Conservation (phyloP, 371 early-diverging fungal species). For the Zychaea mexicana region DNA sequence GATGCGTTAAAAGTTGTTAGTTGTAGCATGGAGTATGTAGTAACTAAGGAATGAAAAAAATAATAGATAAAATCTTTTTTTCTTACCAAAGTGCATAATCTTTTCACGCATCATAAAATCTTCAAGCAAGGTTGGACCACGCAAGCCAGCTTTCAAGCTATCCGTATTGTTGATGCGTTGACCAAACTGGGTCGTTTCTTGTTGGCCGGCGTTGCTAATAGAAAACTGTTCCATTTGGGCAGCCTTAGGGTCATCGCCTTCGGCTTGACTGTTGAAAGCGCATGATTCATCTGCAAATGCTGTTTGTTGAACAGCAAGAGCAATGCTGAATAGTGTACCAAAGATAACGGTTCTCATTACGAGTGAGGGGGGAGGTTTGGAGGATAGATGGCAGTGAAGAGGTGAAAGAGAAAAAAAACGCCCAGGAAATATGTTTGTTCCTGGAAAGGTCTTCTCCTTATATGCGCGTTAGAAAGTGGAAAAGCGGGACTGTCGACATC, state of each 20-base stretch:
- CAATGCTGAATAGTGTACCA: neutral
- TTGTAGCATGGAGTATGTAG: too few relatives aligned
- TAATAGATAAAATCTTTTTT: too few relatives aligned
- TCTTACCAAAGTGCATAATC: constrained; percentile 55
- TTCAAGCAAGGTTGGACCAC: constrained; percentile 51
- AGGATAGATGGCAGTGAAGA: neutral
- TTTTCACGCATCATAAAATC: constrained; percentile 54
- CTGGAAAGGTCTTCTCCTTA: too few relatives aligned
- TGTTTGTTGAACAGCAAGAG: neutral
- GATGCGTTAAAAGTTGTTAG: too few relatives aligned
- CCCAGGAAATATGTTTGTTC: neutral
- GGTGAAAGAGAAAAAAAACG: neutral
- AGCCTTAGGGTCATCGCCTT: constrained; percentile 14
- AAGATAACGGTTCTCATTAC: neutral
- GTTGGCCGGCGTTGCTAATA: constrained; percentile 14
- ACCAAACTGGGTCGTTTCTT: constrained; percentile 18
- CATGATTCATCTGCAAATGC: neutral
- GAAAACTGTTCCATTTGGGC: constrained; percentile 15
- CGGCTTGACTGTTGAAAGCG: neutral
- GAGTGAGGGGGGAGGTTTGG: neutral
- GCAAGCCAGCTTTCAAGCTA: constrained; percentile 37
- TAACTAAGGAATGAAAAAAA: neutral
- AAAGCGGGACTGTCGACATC: too few relatives aligned
- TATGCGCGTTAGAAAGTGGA: too few relatives aligned
- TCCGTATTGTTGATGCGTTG: constrained; percentile 19